A percentile compares a stretch with the other conserved stretches of the same genome.
phyloP scores from a whole-genome alignment of 441 rosid genomes.

The Breynia disticha region DNA sequence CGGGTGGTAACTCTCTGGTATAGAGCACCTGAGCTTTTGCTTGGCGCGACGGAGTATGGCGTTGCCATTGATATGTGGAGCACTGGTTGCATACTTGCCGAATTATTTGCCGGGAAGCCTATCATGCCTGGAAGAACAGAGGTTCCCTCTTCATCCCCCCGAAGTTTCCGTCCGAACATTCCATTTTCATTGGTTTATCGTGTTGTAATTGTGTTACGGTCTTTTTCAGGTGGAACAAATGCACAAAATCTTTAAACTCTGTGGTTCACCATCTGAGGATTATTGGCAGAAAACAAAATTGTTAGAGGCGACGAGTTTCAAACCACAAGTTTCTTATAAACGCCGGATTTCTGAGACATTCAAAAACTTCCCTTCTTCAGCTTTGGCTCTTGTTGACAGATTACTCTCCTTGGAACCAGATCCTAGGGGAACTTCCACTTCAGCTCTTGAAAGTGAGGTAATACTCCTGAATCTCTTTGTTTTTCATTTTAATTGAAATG shows the following conservation, averaged over 20 bases:
- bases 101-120: constrained; percentile 73
- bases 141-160: constrained; percentile 24
- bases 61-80: constrained; percentile 87
- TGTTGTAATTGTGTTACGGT: neutral
- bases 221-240: constrained; percentile 75
- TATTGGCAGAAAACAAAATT: constrained; percentile 62
- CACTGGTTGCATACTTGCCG: constrained; percentile 81
- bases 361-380: constrained; percentile 48
- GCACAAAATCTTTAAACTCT: constrained; percentile 90
- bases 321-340: constrained; percentile 62
- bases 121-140: constrained; percentile 99
- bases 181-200: neutral
- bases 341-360: constrained; percentile 50
- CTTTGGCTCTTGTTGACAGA: constrained; percentile 55
- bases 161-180: neutral
- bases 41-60: constrained; percentile 85
- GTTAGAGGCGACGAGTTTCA: constrained; percentile 69
- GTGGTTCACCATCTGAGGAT: constrained; percentile 72
- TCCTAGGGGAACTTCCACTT: constrained; percentile 50
- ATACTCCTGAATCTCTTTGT: too few relatives aligned
- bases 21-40: constrained; percentile 90
- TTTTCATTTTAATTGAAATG: too few relatives aligned
- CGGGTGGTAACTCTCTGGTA: constrained; percentile 98
- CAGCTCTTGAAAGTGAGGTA: constrained; percentile 65
- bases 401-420: constrained; percentile 68